A percentile compares a stretch with the other conserved stretches of the same genome.
Evolutionary conservation across 495 filamentous ascomycete genomes (phyloP).

Genomic region (Parachaetomium inaequale): DNA sequence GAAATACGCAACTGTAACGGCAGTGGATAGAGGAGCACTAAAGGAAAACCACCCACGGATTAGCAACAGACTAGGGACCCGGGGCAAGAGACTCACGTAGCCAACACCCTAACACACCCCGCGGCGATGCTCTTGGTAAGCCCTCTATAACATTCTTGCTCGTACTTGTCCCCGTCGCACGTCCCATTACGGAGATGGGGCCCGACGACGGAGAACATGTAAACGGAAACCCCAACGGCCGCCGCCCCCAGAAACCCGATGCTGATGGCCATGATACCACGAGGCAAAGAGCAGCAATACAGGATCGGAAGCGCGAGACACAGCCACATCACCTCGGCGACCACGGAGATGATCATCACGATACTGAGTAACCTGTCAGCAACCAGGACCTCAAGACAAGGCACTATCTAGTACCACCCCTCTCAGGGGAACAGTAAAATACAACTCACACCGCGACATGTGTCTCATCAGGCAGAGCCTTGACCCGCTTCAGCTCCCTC

Average conservation of each 20-base stretch:
- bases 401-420: not conserved
- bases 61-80: not conserved
- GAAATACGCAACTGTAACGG: not conserved
- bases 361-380: not conserved
- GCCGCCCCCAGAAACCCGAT: not conserved
- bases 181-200: not conserved
- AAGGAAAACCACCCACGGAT: not conserved
- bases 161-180: not conserved
- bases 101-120: not conserved
- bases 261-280: not conserved
- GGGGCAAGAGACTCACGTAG: not conserved
- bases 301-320: not conserved
- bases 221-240: not conserved
- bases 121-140: not conserved
- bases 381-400: not conserved
- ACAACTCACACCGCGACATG: not conserved
- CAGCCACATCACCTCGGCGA: not conserved
- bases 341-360: not conserved
- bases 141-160: not conserved
- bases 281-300: not conserved
- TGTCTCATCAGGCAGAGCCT: not conserved
- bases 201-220: not conserved
- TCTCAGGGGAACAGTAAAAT: not conserved
- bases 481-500: not conserved
- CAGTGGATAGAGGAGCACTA: not conserved